These are phyloP conservation scores for Suhomyces yuchorum DNA, from an alignment of 1,139 yeast genomes.

Conservation along the genomic window DNA sequence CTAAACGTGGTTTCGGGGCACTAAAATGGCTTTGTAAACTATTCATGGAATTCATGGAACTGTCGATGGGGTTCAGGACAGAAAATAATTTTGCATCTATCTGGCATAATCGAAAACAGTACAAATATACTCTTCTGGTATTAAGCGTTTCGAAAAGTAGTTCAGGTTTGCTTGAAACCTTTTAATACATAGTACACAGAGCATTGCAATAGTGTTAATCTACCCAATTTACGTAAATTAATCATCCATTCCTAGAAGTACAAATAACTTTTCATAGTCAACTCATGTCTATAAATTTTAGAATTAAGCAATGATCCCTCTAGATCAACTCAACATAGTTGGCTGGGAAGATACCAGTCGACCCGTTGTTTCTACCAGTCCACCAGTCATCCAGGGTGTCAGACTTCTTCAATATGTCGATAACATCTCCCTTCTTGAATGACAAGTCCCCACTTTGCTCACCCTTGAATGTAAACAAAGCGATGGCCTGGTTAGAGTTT, in stretches of 20 bases:
- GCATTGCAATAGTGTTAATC: background rate
- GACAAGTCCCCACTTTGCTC: constrained; percentile 91
- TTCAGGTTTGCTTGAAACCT: too few relatives aligned
- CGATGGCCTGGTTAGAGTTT: constrained; percentile 79
- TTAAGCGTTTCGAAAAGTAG: too few relatives aligned
- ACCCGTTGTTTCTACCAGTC: constrained; percentile 87
- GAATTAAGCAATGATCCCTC: constrained; percentile 7
- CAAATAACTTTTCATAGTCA: constrained; percentile 7
- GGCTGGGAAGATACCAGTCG: constrained; percentile 94
- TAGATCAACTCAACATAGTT: constrained; percentile 86
- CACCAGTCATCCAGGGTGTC: constrained; percentile 97
- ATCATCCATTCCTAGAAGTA: constrained; percentile 5
- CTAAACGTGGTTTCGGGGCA: too few relatives aligned
- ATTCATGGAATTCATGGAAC: too few relatives aligned
- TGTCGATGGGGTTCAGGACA: too few relatives aligned
- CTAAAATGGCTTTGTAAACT: too few relatives aligned
- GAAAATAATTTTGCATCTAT: too few relatives aligned
- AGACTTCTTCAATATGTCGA: constrained; percentile 80
- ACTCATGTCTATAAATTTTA: constrained; percentile 8
- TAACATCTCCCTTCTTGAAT: constrained; percentile 93
- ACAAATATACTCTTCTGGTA: too few relatives aligned
- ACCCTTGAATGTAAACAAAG: constrained; percentile 83
- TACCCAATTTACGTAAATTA: background rate
- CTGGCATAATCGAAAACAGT: too few relatives aligned
- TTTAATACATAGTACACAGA: too few relatives aligned